These are phyloP conservation scores for Cochlearia excelsa DNA, from an alignment of 345 rosid genomes.

Conservation along the genomic window DNA sequence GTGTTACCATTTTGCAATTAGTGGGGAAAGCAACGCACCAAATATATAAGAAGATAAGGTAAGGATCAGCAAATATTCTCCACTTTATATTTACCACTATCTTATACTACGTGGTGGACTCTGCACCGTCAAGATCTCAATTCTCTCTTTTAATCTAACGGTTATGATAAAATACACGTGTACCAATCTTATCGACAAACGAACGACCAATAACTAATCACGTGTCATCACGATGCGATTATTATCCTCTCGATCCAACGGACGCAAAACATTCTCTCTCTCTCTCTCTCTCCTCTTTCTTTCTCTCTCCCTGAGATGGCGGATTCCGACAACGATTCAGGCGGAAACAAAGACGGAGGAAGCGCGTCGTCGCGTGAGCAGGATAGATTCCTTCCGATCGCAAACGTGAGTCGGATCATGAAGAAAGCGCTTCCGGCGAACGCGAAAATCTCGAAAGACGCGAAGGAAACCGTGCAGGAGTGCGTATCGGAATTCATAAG, in stretches of 20 bases:
- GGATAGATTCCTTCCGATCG: slow-evolving; percentile 63
- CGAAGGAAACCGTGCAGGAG: slow-evolving; percentile 76
- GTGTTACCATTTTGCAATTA: no score
- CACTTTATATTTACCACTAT: slow-evolving; percentile 6
- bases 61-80: not conserved
- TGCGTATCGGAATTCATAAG: slow-evolving; percentile 79
- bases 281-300: slow-evolving; percentile 5
- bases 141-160: slow-evolving; percentile 39
- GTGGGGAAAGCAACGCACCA: not conserved
- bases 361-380: slow-evolving; percentile 56
- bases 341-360: slow-evolving; percentile 40
- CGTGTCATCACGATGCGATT: slow-evolving; percentile 47
- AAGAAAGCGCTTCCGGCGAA: slow-evolving; percentile 69
- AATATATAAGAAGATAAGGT: slow-evolving; percentile 1
- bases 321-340: slow-evolving; percentile 73
- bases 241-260: slow-evolving; percentile 56
- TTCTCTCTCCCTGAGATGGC: slow-evolving; percentile 42
- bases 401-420: slow-evolving; percentile 76
- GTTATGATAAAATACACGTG: slow-evolving; percentile 15
- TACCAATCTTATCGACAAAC: slow-evolving; percentile 50
- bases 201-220: slow-evolving; percentile 44
- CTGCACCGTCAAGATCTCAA: slow-evolving; percentile 6
- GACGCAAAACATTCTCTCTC: slow-evolving; percentile 35
- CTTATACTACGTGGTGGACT: slow-evolving; percentile 7
- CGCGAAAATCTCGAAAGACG: slow-evolving; percentile 76